These are phyloP conservation scores for Wickerhamiella qilinensis DNA, from an alignment of 805 yeast genomes.

Conservation along the genomic window DNA sequence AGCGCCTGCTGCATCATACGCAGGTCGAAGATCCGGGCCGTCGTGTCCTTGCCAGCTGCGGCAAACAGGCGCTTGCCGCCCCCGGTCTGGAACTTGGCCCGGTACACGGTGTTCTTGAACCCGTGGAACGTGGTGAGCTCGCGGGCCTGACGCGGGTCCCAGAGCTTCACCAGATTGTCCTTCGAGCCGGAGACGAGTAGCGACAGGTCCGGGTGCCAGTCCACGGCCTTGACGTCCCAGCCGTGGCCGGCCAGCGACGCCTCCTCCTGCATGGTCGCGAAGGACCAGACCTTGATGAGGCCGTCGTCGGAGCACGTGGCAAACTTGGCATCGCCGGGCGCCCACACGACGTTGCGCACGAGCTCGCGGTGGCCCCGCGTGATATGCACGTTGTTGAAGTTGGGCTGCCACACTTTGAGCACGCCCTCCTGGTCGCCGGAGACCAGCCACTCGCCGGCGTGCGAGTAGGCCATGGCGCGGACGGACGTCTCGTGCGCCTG, in stretches of 20 bases:
- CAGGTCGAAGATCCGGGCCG: slow-evolving; percentile 75
- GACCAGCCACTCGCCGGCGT: slow-evolving; percentile 84
- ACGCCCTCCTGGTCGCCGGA: slow-evolving; percentile 89
- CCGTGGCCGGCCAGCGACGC: slow-evolving; percentile 75
- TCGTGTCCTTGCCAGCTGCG: slow-evolving; percentile 75
- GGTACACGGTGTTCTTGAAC: slow-evolving; percentile 85
- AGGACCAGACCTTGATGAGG: slow-evolving; percentile 83
- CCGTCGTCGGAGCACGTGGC: slow-evolving; percentile 93
- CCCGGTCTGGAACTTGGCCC: slow-evolving; percentile 68
- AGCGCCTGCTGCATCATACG: slow-evolving; percentile 66
- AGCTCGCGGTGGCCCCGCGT: slow-evolving; percentile 63
- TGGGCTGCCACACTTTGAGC: slow-evolving; percentile 94
- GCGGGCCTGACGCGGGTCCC: slow-evolving; percentile 77
- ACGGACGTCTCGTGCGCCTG: slow-evolving; percentile 95
- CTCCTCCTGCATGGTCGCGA: slow-evolving; percentile 72
- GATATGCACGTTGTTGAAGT: slow-evolving; percentile 82
- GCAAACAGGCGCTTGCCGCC: slow-evolving; percentile 64
- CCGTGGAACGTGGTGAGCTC: slow-evolving; percentile 75
- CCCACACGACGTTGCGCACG: slow-evolving; percentile 71
- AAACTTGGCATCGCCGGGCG: slow-evolving; percentile 81
- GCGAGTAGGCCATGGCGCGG: slow-evolving; percentile 62
- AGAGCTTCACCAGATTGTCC: slow-evolving; percentile 78
- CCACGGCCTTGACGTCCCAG: slow-evolving; percentile 96
- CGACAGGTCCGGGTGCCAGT: slow-evolving; percentile 89
- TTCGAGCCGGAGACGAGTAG: slow-evolving; percentile 85